Conservation (phyloP, 78 protist species). For the Dictyostelium purpureum region DNA sequence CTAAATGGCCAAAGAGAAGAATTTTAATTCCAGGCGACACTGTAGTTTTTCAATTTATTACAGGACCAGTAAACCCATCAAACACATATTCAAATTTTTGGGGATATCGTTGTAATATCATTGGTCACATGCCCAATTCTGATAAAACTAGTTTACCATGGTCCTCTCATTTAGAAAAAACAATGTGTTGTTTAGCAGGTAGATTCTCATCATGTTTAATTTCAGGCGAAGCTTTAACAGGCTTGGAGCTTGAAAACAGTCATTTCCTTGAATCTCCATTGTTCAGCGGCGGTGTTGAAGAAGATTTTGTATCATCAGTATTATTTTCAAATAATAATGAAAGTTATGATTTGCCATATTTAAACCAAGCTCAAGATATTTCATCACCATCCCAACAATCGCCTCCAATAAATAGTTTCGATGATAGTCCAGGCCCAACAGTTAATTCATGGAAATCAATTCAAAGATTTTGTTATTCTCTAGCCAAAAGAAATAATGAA, state of each 20-base stretch:
- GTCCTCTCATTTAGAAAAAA: constrained; percentile 81
- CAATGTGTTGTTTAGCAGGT: constrained; percentile 79
- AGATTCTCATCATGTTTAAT: constrained; percentile 56
- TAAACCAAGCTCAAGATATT: too few species aligned
- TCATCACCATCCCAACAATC: neutral
- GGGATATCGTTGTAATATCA: constrained; percentile 76
- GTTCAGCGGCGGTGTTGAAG: constrained; percentile 71
- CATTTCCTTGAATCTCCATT: constrained; percentile 28
- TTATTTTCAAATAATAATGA: neutral
- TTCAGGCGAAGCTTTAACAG: constrained; percentile 39
- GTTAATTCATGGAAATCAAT: neutral
- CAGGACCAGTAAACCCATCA: neutral
- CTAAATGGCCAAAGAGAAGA: constrained; percentile 82
- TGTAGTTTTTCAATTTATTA: constrained; percentile 63
- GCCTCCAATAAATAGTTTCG: neutral
- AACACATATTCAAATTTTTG: constrained; percentile 36
- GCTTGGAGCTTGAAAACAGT: constrained; percentile 31
- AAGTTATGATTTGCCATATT: too few species aligned
- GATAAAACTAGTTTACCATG: constrained; percentile 76
- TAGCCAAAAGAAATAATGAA: constrained; percentile 46
- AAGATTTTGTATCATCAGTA: constrained; percentile 36
- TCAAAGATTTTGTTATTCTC: constrained; percentile 37
- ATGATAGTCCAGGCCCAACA: neutral
- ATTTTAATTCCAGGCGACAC: constrained; percentile 82
- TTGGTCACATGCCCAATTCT: constrained; percentile 81